phyloP scores from a whole-genome alignment of 176 grass and related monocot genomes.

The Cenchrus americanus region DNA sequence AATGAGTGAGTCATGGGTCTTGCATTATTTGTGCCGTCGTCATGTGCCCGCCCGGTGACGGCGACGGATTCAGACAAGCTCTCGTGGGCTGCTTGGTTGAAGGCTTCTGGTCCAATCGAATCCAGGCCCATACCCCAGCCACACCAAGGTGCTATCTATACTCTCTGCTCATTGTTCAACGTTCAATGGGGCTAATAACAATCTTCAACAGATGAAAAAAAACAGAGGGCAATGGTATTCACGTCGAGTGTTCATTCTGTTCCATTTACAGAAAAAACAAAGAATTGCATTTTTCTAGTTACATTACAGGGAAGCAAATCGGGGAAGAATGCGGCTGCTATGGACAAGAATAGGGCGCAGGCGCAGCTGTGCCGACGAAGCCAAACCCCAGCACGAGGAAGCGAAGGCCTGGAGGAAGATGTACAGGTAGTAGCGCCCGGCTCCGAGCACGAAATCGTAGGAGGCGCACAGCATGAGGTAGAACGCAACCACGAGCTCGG shows the following conservation, averaged over 20 bases:
- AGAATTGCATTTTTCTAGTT: slow-evolving; percentile 34
- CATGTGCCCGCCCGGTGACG: background rate
- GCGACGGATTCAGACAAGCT: slow-evolving; percentile 14
- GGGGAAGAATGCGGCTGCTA: slow-evolving; percentile 21
- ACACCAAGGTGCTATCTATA: background rate
- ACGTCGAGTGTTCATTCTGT: slow-evolving; percentile 36
- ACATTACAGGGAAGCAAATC: slow-evolving; percentile 27
- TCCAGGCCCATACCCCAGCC: background rate
- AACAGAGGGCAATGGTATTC: background rate
- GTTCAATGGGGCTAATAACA: background rate
- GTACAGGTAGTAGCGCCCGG: slow-evolving; percentile 49
- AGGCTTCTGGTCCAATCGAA: background rate
- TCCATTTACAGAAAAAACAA: slow-evolving; percentile 34
- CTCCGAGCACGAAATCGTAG: slow-evolving; percentile 51
- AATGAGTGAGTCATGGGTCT: slow-evolving; percentile 25
- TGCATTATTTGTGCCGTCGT: slow-evolving; percentile 25
- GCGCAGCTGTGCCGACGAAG: slow-evolving; percentile 62
- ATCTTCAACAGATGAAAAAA: background rate
- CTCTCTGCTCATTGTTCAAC: background rate
- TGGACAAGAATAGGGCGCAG: slow-evolving; percentile 44
- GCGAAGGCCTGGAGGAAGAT: slow-evolving; percentile 70
- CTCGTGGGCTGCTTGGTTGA: background rate
- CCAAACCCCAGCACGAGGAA: slow-evolving; percentile 63
- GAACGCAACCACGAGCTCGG: slow-evolving; percentile 57
- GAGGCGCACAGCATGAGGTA: slow-evolving; percentile 60